Percentiles rank a stretch among this genome's conserved stretches.
Evolutionary conservation across 1,139 yeast species (phyloP).

Genomic region (Sugiyamaella sp.): DNA sequence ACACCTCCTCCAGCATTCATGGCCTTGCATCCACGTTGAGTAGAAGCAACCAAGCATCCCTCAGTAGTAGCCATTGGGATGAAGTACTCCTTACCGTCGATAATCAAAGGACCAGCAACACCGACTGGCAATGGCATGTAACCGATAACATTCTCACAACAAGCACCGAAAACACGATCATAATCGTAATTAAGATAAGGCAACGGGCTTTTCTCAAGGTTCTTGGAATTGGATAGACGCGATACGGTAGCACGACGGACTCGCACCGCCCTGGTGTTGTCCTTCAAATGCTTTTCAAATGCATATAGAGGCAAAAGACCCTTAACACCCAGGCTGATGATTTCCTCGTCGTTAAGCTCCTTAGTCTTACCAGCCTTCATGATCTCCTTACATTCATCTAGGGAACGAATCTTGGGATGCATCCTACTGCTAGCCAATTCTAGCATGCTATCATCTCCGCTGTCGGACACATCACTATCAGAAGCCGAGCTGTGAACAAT

Average conservation of each 20-base stretch:
- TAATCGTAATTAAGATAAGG: constrained; percentile 88
- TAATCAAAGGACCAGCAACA: constrained; percentile 93
- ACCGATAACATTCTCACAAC: constrained; percentile 98
- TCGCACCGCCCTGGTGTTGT: constrained; percentile 87
- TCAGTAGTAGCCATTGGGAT: constrained; percentile 99
- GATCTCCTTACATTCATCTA: constrained; percentile 65
- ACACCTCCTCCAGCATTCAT: constrained; percentile 98
- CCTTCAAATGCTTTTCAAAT: constrained; percentile 84
- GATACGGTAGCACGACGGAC: constrained; percentile 94
- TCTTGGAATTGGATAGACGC: constrained; percentile 77
- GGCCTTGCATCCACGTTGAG: constrained; percentile 99
- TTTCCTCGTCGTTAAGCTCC: constrained; percentile 69
- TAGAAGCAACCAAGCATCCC: constrained; percentile 96
- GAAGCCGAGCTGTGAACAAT: constrained; percentile 22
- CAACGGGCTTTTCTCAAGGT: constrained; percentile 66
- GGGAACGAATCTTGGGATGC: constrained; percentile 10
- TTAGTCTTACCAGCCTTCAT: constrained; percentile 75
- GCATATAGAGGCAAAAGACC: constrained; percentile 93
- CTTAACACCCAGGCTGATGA: constrained; percentile 65
- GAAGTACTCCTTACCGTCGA: constrained; percentile 84
- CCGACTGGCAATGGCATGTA: constrained; percentile 96
- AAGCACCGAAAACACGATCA: constrained; percentile 96
- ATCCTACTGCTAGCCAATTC: constrained; percentile 15
- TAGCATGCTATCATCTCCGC: constrained; percentile 27
- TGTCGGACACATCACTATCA: constrained; percentile 28